Percentiles rank a stretch among this genome's conserved stretches.
Evolutionary conservation across 805 yeast species (phyloP).

Genomic region (Vanderwaltozyma verrucispora): DNA sequence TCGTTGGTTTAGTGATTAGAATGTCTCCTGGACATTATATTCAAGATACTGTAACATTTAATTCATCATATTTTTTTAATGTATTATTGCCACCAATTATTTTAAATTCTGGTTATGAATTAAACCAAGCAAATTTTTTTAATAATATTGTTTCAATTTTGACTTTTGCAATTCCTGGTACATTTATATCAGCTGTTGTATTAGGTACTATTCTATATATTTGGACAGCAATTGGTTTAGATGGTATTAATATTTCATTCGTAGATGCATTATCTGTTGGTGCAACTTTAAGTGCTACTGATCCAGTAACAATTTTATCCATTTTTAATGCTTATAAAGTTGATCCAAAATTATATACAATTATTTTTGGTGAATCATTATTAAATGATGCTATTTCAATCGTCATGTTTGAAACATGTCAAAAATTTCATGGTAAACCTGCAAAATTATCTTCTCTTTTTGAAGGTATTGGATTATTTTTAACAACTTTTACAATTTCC

Average conservation of each 20-base stretch:
- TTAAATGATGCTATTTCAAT: conserved; percentile 96
- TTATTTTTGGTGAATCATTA: conserved; percentile 92
- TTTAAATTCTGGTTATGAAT: conserved; percentile 89
- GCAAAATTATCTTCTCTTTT: conserved; percentile 69
- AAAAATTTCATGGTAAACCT: conserved; percentile 82
- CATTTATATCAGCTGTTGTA: conserved; percentile 84
- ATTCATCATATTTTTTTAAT: conserved; percentile 88
- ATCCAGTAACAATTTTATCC: conserved; percentile 93
- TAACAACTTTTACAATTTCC: conserved; percentile 88
- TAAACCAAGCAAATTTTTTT: conserved; percentile 92
- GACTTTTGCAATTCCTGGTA: conserved; percentile 94
- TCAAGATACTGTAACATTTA: conserved; percentile 93
- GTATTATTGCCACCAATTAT: conserved; percentile 92
- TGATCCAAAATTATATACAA: conserved; percentile 94
- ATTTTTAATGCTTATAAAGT: conserved; percentile 96
- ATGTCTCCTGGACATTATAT: conserved; percentile 93
- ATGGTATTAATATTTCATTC: conserved; percentile 77
- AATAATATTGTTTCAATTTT: conserved; percentile 83
- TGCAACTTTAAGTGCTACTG: conserved; percentile 96
- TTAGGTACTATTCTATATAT: conserved; percentile 78
- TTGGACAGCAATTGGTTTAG: conserved; percentile 89
- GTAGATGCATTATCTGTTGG: conserved; percentile 98
- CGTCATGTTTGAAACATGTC: conserved; percentile 98
- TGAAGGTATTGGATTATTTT: conserved; percentile 87
- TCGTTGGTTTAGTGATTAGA: conserved; percentile 84